Percentiles rank a stretch among this genome's conserved stretches.
phyloP scores from a whole-genome alignment of 306 rosid species.

The Dicorynia guianensis region DNA sequence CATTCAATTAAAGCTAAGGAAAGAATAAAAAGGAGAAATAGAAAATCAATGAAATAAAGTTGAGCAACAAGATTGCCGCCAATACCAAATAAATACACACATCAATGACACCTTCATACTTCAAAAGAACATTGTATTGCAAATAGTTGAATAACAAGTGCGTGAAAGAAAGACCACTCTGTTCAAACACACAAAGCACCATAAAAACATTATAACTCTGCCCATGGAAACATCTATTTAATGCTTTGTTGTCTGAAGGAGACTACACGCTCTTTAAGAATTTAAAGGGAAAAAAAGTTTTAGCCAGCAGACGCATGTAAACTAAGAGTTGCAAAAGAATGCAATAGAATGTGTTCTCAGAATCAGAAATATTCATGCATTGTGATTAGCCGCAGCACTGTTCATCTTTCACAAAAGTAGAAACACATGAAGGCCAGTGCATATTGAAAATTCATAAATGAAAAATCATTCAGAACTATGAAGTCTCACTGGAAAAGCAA shows the following conservation, averaged over 20 bases:
- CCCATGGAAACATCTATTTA: slow-evolving; percentile 22
- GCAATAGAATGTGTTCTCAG: slow-evolving; percentile 14
- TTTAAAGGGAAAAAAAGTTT: slow-evolving; percentile 1
- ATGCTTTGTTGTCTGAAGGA: slow-evolving; percentile 23
- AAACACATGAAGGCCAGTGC: neutral
- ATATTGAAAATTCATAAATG: neutral
- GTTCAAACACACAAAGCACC: too few species aligned
- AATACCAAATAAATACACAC: too few species aligned
- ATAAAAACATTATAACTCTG: neutral
- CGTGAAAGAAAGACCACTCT: too few species aligned
- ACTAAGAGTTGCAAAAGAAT: neutral
- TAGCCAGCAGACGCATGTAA: slow-evolving; percentile 10
- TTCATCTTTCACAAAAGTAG: neutral
- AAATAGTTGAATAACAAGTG: too few species aligned
- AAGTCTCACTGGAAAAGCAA: slow-evolving; percentile 27
- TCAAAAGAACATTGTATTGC: too few species aligned
- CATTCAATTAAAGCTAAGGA: too few species aligned
- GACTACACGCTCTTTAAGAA: slow-evolving; percentile 9
- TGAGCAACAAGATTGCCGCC: too few species aligned
- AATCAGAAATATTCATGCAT: slow-evolving; percentile 24
- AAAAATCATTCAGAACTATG: slow-evolving; percentile 16
- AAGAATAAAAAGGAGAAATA: too few species aligned
- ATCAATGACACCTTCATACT: too few species aligned
- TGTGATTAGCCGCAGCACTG: neutral
- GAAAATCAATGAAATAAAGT: too few species aligned